Conservation (phyloP, 352 stramenopile genomes). For the Globisporangium yorkense region DNA sequence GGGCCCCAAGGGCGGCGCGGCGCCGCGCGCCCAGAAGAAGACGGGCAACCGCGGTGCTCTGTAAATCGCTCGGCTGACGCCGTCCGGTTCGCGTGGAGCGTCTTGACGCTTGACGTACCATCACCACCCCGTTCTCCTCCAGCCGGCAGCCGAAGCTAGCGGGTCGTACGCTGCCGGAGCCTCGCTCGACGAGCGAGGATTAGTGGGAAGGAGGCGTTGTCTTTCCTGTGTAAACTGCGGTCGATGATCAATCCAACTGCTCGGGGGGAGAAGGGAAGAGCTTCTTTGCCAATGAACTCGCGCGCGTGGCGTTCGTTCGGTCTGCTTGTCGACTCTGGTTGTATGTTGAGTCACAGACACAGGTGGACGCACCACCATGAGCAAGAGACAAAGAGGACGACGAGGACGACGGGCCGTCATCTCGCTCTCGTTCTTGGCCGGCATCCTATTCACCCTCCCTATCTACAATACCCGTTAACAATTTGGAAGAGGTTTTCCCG, state of each 20-base stretch:
- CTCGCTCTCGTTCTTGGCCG: too few species aligned
- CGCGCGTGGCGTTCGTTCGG: background rate
- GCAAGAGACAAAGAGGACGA: too few species aligned
- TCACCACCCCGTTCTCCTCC: constrained; percentile 4
- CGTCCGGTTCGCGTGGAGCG: background rate
- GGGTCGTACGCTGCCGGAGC: constrained; percentile 7
- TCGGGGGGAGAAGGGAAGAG: constrained; percentile 13
- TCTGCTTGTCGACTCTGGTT: background rate
- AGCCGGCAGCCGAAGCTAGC: constrained; percentile 4
- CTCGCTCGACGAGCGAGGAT: background rate
- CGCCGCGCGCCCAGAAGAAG: constrained; percentile 81
- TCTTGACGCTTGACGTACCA: background rate
- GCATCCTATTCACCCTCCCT: background rate
- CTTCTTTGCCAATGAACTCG: constrained; percentile 22
- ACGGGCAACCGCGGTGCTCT: constrained; percentile 86
- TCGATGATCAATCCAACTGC: constrained; percentile 17
- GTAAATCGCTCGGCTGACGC: constrained; percentile 33
- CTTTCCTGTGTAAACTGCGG: constrained; percentile 4
- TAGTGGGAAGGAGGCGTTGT: constrained; percentile 4
- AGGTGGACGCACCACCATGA: too few species aligned
- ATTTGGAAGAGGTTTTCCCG: background rate
- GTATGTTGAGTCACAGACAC: background rate
- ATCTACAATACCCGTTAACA: background rate
- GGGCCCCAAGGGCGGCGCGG: constrained; percentile 48
- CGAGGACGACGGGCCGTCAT: too few species aligned